Conservation (phyloP, 1,284 basidiomycete species). For the Moniliella sp. region DNA sequence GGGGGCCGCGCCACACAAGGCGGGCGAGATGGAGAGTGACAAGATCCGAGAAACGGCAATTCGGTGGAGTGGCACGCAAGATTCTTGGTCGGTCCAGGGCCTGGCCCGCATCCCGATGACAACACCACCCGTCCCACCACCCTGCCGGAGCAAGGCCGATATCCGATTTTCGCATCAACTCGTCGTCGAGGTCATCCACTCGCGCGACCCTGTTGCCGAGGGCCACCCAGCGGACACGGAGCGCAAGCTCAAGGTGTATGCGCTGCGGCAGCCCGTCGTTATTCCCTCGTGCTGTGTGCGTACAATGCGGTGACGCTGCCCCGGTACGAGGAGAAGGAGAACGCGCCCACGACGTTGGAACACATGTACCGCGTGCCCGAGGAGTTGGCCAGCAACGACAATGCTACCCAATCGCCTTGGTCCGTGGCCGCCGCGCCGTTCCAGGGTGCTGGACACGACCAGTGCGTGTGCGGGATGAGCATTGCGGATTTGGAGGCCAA, state of each 20-base stretch:
- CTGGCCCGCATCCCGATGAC: conserved; percentile 32
- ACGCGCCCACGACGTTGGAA: conserved; percentile 6
- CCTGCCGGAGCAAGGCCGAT: conserved; percentile 14
- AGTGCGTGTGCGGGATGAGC: conserved; percentile 31
- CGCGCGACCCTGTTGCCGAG: conserved; percentile 5
- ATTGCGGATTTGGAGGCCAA: conserved; percentile 19
- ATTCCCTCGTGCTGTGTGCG: conserved; percentile 31
- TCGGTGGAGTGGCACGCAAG: conserved; percentile 14
- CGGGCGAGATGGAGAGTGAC: no score
- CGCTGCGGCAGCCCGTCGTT: conserved; percentile 22
- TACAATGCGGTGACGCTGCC: conserved; percentile 29
- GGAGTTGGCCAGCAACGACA: no score
- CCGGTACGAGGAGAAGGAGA: conserved; percentile 14
- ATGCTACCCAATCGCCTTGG: no score
- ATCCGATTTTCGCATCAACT: conserved; percentile 26
- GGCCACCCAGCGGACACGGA: conserved; percentile 1
- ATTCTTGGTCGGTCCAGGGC: conserved; percentile 30
- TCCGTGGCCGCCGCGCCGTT: conserved; percentile 10
- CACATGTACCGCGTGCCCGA: no score
- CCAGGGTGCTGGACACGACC: conserved; percentile 16
- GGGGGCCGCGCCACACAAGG: no score
- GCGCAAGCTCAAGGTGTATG: conserved; percentile 27
- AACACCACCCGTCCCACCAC: conserved; percentile 26
- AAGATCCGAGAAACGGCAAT: no score
- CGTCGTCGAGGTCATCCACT: conserved; percentile 30